These are phyloP conservation scores for Periglandula ipomoeae DNA, from an alignment of 2,329 filamentous ascomycete genomes.

Conservation along the genomic window DNA sequence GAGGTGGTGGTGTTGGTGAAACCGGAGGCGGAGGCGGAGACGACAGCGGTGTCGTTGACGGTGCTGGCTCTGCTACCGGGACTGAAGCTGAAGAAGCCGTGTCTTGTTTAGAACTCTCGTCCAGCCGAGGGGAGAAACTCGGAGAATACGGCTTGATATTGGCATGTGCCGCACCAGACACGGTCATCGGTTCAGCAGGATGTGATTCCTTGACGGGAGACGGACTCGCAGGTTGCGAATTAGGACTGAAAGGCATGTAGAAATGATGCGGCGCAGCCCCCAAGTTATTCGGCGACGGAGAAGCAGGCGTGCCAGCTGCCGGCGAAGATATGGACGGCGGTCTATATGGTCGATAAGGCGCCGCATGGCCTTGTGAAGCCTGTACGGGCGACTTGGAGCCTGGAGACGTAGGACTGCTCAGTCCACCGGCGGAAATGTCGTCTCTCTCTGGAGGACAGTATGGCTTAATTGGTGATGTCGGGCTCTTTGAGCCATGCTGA, in stretches of 20 bases:
- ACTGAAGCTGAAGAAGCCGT: neutral
- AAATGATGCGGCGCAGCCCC: slow-evolving; percentile 14
- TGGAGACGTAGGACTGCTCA: neutral
- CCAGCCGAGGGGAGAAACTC: neutral
- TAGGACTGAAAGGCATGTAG: slow-evolving; percentile 8
- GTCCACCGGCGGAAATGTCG: neutral
- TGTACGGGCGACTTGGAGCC: neutral
- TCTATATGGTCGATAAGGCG: slow-evolving; percentile 21
- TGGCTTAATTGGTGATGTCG: slow-evolving; percentile 18
- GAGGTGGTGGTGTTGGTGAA: no score
- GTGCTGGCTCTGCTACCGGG: neutral
- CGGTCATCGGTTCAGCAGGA: neutral
- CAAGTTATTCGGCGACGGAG: neutral
- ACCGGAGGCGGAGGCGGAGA: neutral
- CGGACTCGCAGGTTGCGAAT: neutral
- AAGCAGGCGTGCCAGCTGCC: no score
- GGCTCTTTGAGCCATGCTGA: slow-evolving; percentile 9
- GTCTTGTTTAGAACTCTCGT: neutral
- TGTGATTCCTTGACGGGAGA: neutral
- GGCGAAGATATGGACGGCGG: slow-evolving; percentile 12
- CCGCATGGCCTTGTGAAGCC: neutral
- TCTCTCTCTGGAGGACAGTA: slow-evolving; percentile 15
- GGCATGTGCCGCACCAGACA: neutral
- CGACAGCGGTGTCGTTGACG: neutral
- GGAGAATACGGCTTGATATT: neutral